phyloP scores from a whole-genome alignment of 2,329 filamentous ascomycete genomes.

The Cytospora leucostoma region DNA sequence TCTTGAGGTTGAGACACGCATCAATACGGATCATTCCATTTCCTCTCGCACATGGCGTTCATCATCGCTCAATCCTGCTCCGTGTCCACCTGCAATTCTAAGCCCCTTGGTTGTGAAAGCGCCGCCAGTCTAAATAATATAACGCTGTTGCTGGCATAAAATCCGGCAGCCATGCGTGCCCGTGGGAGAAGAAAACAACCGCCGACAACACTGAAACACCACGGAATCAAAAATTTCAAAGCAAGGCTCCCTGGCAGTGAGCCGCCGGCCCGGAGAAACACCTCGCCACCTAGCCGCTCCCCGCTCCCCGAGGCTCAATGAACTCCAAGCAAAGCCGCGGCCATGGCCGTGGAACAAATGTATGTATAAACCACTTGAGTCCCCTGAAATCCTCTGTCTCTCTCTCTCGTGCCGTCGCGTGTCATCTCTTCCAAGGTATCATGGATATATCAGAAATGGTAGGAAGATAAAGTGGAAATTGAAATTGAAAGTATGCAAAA shows the following conservation, averaged over 20 bases:
- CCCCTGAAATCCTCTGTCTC: background rate
- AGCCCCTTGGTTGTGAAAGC: background rate
- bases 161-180: constrained; percentile 5
- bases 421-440: constrained; percentile 19
- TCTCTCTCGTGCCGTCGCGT: background rate
- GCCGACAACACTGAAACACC: constrained; percentile 20
- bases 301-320: constrained; percentile 4
- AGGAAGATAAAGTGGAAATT: background rate
- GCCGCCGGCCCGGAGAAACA: background rate
- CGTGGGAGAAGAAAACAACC: background rate
- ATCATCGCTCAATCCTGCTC: too few relatives aligned
- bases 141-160: background rate
- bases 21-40: too few relatives aligned
- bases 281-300: background rate
- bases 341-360: constrained; percentile 1
- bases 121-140: background rate
- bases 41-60: too few relatives aligned
- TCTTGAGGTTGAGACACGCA: too few relatives aligned
- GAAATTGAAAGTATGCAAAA: constrained; percentile 5
- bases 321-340: constrained; percentile 11
- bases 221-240: background rate
- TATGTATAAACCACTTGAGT: constrained; percentile 10
- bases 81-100: too few relatives aligned
- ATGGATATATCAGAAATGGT: constrained; percentile 20
- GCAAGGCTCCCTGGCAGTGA: background rate